Base-by-base conservation (phyloP, 495 filamentous ascomycete genomes). In the Penicillium herquei region DNA sequence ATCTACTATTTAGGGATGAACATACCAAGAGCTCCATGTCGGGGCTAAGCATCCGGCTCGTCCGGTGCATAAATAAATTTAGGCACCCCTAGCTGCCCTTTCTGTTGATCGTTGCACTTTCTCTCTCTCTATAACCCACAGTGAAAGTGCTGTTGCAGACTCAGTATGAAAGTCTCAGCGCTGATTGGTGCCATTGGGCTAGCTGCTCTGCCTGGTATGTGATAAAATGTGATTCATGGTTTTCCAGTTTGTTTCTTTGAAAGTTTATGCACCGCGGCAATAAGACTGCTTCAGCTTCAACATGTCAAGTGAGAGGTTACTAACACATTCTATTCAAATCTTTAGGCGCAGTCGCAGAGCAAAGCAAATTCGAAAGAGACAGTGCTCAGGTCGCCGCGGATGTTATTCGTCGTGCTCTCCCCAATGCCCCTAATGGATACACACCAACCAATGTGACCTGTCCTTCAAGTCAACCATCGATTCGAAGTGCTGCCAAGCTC, bases 401-500 rank as follows among this genome's bases (percentile, higher is more conserved):
- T 9, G 2, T 65, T 37, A 48, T 54, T 35, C 39, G 48, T 31
- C 70, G 70, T 26, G 76, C 78, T 2, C 57, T 79, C 1, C 76
- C 78, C 26, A 71, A 79, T 57, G 76, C 78, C 11, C 78, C 78
- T 2, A 58, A 79, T 66, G 76, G 73, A 45, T 81, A 81, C 48
- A 64, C 67, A 3, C 78, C 78, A 7, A 58, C 63, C 33, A 62
- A 48, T 6, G 74, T 71, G 10, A 66, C 55, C 51, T 81, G 78
- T 47, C 76, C 79, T 1, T 56, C 70, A 9, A 68, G 42, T 18
- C 70, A 76, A 33, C 85, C 85, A 12, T 70, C 63, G 1, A 66
- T 88, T 21, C 77, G 84, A 33, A 69, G 65, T 18, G 90, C 88
- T 18, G 58, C 62, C 9, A 58, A 61, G 6, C 70, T 95, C 1